phyloP scores from a whole-genome alignment of 352 stramenopile genomes.

The Phytophthora brassicae region DNA sequence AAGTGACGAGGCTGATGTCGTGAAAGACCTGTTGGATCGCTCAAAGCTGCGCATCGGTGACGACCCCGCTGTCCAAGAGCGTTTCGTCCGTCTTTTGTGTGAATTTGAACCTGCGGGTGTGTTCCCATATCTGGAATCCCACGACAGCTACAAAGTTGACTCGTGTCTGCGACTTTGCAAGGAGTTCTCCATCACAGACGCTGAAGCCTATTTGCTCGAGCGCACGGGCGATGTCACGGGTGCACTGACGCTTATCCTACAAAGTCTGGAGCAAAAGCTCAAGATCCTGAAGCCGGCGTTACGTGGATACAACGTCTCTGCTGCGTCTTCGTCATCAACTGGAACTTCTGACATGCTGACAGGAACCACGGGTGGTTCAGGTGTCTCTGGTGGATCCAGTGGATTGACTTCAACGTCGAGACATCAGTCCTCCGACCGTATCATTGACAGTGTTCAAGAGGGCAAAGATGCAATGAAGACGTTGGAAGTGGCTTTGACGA shows the following conservation, averaged over 20 bases:
- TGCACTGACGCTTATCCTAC: conserved; percentile 91
- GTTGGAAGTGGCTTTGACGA: conserved; percentile 88
- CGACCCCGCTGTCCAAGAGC: conserved; percentile 79
- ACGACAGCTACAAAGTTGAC: conserved; percentile 89
- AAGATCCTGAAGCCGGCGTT: conserved; percentile 90
- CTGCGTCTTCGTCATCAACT: conserved; percentile 35
- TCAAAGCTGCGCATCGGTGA: conserved; percentile 83
- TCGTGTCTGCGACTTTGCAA: conserved; percentile 83
- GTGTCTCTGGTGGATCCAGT: conserved; percentile 5
- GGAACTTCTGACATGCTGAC: conserved; percentile 38
- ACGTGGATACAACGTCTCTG: conserved; percentile 65
- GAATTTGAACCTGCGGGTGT: conserved; percentile 78
- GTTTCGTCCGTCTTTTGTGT: conserved; percentile 78
- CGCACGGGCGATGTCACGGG: conserved; percentile 93
- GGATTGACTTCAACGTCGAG: conserved; percentile 23
- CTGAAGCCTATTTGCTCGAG: conserved; percentile 92
- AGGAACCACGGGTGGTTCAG: conserved; percentile 16
- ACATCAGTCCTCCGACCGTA: conserved; percentile 73
- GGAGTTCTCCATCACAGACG: conserved; percentile 83
- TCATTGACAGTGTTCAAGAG: conserved; percentile 80
- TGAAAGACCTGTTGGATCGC: conserved; percentile 80
- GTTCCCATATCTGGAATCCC: conserved; percentile 80
- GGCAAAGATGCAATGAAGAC: conserved; percentile 87
- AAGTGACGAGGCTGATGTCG: conserved; percentile 71
- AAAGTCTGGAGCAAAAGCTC: conserved; percentile 92